These are phyloP conservation scores for Silybum marianum DNA, from an alignment of 129 eudicot species.

Conservation along the genomic window DNA sequence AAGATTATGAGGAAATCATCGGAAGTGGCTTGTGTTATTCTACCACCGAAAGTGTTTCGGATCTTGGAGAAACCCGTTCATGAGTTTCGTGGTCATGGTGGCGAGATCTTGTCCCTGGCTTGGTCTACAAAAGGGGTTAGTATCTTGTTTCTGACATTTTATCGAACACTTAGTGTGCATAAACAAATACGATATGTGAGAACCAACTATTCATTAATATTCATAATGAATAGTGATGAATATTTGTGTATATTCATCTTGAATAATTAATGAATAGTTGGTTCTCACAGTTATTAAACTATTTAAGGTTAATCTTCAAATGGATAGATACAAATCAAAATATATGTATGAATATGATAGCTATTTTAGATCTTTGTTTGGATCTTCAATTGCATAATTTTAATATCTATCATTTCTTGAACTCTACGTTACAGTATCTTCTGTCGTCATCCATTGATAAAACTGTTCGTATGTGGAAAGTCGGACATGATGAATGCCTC, in stretches of 20 bases:
- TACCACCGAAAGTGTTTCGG: slow-evolving; percentile 71
- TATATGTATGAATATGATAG: no score
- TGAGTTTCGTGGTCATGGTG: slow-evolving; percentile 72
- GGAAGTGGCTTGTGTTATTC: slow-evolving; percentile 65
- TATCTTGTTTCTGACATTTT: slow-evolving; percentile 7
- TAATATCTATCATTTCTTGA: not conserved
- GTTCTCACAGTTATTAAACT: not conserved
- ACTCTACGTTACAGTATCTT: slow-evolving; percentile 50
- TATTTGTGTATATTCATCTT: not conserved
- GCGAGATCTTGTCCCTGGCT: slow-evolving; percentile 72
- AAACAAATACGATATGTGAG: not conserved
- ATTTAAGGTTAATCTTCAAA: not conserved
- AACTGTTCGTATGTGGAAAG: slow-evolving; percentile 80
- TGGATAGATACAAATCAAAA: not conserved
- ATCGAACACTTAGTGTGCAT: not conserved
- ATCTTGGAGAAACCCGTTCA: slow-evolving; percentile 68
- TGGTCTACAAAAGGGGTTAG: slow-evolving; percentile 94
- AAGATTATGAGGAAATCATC: slow-evolving; percentile 49
- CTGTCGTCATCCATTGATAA: slow-evolving; percentile 77
- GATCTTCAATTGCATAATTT: not conserved
- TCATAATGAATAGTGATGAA: not conserved
- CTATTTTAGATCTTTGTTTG: not conserved
- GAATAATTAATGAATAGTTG: not conserved
- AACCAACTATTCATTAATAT: not conserved
- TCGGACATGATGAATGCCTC: slow-evolving; percentile 55